These are phyloP conservation scores for Ceratobasidium sp. DNA, from an alignment of 1,284 basidiomycete genomes.

Conservation along the genomic window DNA sequence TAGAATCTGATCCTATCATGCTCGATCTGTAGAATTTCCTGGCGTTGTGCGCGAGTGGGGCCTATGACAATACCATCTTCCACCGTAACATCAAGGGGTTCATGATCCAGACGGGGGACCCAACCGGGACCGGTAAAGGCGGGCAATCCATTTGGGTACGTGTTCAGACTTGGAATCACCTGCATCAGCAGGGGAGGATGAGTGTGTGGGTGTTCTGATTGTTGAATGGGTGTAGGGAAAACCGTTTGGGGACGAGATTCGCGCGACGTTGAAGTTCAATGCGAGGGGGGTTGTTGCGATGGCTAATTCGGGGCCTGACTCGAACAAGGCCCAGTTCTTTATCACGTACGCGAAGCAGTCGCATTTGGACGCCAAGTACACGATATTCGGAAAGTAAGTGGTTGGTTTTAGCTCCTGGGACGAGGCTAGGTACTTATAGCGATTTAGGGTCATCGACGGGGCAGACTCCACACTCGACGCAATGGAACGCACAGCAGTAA, in stretches of 20 bases:
- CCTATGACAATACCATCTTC: slow-evolving; percentile 88
- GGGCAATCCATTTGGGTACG: slow-evolving; percentile 80
- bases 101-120: slow-evolving; percentile 94
- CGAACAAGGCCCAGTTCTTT: slow-evolving; percentile 79
- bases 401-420: neutral
- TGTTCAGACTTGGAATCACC: too few species aligned
- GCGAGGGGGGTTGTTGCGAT: slow-evolving; percentile 93
- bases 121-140: slow-evolving; percentile 80
- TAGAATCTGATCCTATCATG: too few species aligned
- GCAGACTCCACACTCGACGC: slow-evolving; percentile 87
- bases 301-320: slow-evolving; percentile 93
- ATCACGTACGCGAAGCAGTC: slow-evolving; percentile 92
- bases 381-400: slow-evolving; percentile 80
- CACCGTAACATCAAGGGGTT: slow-evolving; percentile 96
- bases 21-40: slow-evolving; percentile 85
- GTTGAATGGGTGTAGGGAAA: slow-evolving; percentile 60
- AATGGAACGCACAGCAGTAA: slow-evolving; percentile 92
- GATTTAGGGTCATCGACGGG: slow-evolving; percentile 85
- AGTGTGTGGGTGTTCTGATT: too few species aligned
- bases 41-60: slow-evolving; percentile 88
- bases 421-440: neutral
- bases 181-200: neutral
- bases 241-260: slow-evolving; percentile 88
- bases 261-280: slow-evolving; percentile 96
- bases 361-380: slow-evolving; percentile 94